A percentile compares a stretch with the other conserved stretches of the same genome.
phyloP scores from a whole-genome alignment of 768 basidiomycete genomes.

The Tylopilus plumbeoviolaceoides region DNA sequence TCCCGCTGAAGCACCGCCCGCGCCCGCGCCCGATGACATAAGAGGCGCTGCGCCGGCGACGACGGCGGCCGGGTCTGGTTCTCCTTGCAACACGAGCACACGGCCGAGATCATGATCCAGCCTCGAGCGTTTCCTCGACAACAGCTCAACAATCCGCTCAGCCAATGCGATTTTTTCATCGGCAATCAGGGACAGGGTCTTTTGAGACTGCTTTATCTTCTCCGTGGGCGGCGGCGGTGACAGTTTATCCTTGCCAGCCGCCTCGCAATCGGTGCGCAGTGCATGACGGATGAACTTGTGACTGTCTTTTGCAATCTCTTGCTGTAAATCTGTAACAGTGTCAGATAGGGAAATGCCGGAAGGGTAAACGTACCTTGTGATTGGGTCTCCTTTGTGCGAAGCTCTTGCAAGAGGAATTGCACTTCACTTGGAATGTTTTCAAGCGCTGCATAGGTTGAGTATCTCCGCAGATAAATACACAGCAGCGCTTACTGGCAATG shows the following conservation, averaged over 20 bases:
- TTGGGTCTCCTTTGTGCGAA: slow-evolving; percentile 40
- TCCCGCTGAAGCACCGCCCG: slow-evolving; percentile 9
- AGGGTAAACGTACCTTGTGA: slow-evolving; percentile 34
- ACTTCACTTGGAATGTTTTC: slow-evolving; percentile 50
- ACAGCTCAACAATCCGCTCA: slow-evolving; percentile 40
- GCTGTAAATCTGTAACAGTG: slow-evolving; percentile 34
- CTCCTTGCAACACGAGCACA: slow-evolving; percentile 43
- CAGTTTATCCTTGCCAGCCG: slow-evolving; percentile 32
- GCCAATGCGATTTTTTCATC: slow-evolving; percentile 43
- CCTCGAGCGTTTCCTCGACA: slow-evolving; percentile 43
- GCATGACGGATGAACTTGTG: slow-evolving; percentile 43
- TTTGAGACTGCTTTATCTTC: slow-evolving; percentile 29
- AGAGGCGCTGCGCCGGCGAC: slow-evolving; percentile 27
- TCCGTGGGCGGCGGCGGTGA: slow-evolving; percentile 25
- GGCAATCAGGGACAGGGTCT: slow-evolving; percentile 30
- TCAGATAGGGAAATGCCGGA: not conserved
- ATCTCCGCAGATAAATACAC: not conserved
- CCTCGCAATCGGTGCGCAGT: slow-evolving; percentile 29
- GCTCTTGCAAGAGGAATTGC: slow-evolving; percentile 45
- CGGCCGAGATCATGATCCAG: slow-evolving; percentile 44
- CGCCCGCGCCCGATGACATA: slow-evolving; percentile 9
- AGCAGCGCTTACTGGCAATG: slow-evolving; percentile 39
- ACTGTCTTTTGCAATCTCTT: slow-evolving; percentile 42
- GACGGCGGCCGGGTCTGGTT: slow-evolving; percentile 34
- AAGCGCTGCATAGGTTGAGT: slow-evolving; percentile 32